Evolutionary conservation across 176 grass and related monocot genomes (phyloP).

Genomic region (Triticum turgidum): DNA sequence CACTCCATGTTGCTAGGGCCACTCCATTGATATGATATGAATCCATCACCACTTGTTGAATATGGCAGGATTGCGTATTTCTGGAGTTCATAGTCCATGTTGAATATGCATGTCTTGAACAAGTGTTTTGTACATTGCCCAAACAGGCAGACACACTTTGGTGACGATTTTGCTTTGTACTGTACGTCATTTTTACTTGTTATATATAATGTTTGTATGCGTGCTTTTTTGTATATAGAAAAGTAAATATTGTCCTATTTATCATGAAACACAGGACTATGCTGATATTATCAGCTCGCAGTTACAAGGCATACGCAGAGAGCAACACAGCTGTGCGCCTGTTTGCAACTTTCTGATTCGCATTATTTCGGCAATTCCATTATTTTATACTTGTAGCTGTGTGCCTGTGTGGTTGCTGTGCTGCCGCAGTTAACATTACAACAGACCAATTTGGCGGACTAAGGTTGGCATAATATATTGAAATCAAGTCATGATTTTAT

Average conservation of each 20-base stretch:
- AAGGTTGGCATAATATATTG: too few species aligned
- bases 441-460: too few species aligned
- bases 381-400: too few species aligned
- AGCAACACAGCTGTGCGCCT: background rate
- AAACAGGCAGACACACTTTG: background rate
- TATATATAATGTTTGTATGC: background rate
- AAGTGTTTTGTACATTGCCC: background rate
- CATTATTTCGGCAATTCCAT: too few species aligned
- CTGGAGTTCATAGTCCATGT: background rate
- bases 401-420: too few species aligned
- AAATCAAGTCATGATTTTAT: too few species aligned
- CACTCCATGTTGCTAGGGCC: too few species aligned
- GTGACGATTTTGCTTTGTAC: background rate
- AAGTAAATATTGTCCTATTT: background rate
- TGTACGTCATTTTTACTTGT: background rate
- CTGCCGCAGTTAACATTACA: too few species aligned
- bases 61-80: background rate
- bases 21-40: background rate
- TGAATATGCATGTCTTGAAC: constrained; percentile 5
- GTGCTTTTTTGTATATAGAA: background rate
- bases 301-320: background rate
- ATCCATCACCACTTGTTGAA: background rate
- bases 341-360: background rate
- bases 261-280: background rate
- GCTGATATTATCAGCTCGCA: background rate